phyloP scores from a whole-genome alignment of 2,329 filamentous ascomycete genomes.

The Sclerotinia minor region DNA sequence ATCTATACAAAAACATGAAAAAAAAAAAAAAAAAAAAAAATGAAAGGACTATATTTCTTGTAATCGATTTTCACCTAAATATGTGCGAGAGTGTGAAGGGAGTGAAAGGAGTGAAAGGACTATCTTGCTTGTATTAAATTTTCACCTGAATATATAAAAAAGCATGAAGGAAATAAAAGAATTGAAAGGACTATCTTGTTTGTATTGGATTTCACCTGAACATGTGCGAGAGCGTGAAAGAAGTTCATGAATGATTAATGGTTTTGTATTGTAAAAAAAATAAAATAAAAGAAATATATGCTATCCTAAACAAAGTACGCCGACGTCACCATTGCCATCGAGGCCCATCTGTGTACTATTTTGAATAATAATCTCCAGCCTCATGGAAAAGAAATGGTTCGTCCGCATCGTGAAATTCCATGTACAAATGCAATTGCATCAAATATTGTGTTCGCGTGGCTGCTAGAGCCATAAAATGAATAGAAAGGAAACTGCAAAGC shows the following conservation, averaged over 20 bases:
- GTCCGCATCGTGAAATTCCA: constrained; percentile 12
- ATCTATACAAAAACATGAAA: too few species aligned
- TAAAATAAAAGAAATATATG: too few species aligned
- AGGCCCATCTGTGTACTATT: constrained; percentile 20
- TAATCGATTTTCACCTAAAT: too few species aligned
- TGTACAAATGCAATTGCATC: constrained; percentile 21
- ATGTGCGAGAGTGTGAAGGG: too few species aligned
- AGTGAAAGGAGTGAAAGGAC: too few species aligned
- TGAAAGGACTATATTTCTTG: too few species aligned
- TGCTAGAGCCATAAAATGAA: constrained; percentile 9
- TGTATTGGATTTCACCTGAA: not conserved
- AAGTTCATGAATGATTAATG: not conserved
- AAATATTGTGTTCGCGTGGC: constrained; percentile 16
- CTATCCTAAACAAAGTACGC: constrained; percentile 3
- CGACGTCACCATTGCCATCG: constrained; percentile 17
- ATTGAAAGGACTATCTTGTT: too few species aligned
- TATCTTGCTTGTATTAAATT: too few species aligned
- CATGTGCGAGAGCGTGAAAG: not conserved
- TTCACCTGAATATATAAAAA: too few species aligned
- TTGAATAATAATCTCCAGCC: constrained; percentile 1
- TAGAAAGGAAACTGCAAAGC: not conserved
- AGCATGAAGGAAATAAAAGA: too few species aligned
- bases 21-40: too few species aligned
- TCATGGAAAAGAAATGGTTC: constrained; percentile 2
- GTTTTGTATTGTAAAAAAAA: too few species aligned